These are phyloP conservation scores for Macroventuria anomochaeta DNA, from an alignment of 2,329 filamentous ascomycete species.

Conservation along the genomic window DNA sequence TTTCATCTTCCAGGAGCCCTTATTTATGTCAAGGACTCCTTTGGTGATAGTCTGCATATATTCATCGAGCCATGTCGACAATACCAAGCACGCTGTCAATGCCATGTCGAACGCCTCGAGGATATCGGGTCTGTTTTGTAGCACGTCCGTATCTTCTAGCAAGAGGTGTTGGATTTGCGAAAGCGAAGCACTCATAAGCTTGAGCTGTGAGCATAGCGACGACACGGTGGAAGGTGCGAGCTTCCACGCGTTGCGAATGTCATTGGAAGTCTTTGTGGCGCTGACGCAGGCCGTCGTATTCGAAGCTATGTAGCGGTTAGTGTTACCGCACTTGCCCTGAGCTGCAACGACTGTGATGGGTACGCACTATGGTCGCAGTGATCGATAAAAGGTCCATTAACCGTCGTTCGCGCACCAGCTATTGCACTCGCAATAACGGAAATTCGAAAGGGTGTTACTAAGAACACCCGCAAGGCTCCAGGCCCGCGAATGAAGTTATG, in stretches of 20 bases:
- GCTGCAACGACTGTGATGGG: neutral
- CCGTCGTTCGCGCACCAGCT: too few species aligned
- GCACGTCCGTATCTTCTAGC: constrained; percentile 13
- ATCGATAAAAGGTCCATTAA: too few species aligned
- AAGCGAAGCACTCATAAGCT: constrained; percentile 24
- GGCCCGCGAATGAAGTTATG: too few species aligned
- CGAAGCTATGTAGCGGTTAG: constrained; percentile 11
- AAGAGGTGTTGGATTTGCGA: constrained; percentile 28
- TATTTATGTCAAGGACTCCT: constrained; percentile 1
- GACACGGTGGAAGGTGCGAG: constrained; percentile 24
- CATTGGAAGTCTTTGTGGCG: constrained; percentile 21
- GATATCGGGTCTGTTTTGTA: constrained; percentile 20
- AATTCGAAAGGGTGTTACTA: too few species aligned
- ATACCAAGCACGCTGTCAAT: constrained; percentile 25
- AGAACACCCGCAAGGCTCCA: too few species aligned
- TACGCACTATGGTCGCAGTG: too few species aligned
- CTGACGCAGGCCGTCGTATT: constrained; percentile 20
- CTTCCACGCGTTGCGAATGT: constrained; percentile 23
- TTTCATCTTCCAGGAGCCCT: constrained; percentile 20
- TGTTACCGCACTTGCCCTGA: too few species aligned
- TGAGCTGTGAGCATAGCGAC: constrained; percentile 26
- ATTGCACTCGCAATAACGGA: too few species aligned
- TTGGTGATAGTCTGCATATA: constrained; percentile 20
- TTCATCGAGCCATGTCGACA: constrained; percentile 23
- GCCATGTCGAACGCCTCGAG: constrained; percentile 27